These are phyloP conservation scores for Staphylotrichum tortipilum DNA, from an alignment of 495 filamentous ascomycete species.

Conservation along the genomic window DNA sequence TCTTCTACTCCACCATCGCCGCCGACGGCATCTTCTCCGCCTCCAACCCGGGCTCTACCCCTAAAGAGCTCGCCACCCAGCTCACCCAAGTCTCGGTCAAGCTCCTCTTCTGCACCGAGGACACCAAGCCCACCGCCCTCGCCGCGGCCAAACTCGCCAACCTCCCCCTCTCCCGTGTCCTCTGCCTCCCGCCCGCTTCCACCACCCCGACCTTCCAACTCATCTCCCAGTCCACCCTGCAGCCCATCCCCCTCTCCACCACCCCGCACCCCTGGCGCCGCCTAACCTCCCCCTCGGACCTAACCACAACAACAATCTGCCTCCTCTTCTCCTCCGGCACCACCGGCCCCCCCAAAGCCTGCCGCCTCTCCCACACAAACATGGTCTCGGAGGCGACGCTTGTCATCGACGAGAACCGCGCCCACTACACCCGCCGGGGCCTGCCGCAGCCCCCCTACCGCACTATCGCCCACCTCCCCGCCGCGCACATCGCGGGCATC, in stretches of 20 bases:
- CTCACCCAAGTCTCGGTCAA: conserved; percentile 30
- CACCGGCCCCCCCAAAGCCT: conserved; percentile 45
- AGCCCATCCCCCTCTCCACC: too few species aligned
- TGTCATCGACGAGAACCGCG: conserved; percentile 8
- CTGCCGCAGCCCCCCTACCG: conserved; percentile 10
- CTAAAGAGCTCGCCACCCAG: conserved; percentile 37
- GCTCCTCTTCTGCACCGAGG: conserved; percentile 44
- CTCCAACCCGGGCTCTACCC: conserved; percentile 33
- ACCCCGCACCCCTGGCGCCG: too few species aligned
- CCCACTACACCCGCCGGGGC: not conserved
- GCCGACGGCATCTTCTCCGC: conserved; percentile 45
- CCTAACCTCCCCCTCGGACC: too few species aligned
- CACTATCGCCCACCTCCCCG: conserved; percentile 44
- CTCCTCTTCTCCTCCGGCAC: conserved; percentile 85
- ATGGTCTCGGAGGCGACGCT: conserved; percentile 40
- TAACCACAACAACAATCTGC: conserved; percentile 32
- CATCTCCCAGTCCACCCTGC: too few species aligned
- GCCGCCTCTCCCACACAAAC: conserved; percentile 62
- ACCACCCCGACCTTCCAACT: conserved; percentile 2
- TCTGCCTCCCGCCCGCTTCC: conserved; percentile 15
- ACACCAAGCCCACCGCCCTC: conserved; percentile 44
- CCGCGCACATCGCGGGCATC: conserved; percentile 33
- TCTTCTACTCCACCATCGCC: conserved; percentile 42
- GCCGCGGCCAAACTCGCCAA: conserved; percentile 53
- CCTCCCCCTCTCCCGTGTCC: conserved; percentile 35